phyloP scores from a whole-genome alignment of 805 yeast genomes.

The Maudiozyma turicensis region DNA sequence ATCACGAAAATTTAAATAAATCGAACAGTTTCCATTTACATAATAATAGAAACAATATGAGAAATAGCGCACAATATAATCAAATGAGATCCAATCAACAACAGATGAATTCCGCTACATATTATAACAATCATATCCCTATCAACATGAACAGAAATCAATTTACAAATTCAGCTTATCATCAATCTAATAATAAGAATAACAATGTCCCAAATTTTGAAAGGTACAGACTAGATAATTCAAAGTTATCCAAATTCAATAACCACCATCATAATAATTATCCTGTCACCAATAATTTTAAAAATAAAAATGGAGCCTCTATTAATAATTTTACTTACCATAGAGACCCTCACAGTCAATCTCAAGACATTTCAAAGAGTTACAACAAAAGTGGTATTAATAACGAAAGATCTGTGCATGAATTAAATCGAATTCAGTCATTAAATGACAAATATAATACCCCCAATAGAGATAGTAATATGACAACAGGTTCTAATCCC shows the following conservation, averaged over 20 bases:
- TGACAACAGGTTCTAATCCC: background rate
- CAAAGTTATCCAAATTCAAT: background rate
- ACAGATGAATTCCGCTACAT: no score
- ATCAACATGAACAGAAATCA: background rate
- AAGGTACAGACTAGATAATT: constrained; percentile 2
- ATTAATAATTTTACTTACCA: background rate
- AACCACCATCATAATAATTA: background rate
- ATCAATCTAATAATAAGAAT: background rate
- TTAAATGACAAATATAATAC: background rate
- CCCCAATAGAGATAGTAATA: background rate
- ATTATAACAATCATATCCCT: background rate
- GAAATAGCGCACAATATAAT: no score
- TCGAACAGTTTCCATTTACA: no score
- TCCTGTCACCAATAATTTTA: background rate
- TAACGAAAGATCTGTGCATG: background rate
- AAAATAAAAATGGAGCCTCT: background rate
- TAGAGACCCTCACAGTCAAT: background rate
- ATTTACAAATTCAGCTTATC: background rate
- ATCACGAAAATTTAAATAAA: background rate
- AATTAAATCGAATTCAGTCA: background rate
- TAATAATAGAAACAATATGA: no score
- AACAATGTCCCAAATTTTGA: constrained; percentile 1
- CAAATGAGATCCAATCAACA: no score
- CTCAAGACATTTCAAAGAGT: background rate
- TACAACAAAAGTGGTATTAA: background rate